Conservation (phyloP, 2,329 filamentous ascomycete genomes). For the Colletotrichum shisoi region DNA sequence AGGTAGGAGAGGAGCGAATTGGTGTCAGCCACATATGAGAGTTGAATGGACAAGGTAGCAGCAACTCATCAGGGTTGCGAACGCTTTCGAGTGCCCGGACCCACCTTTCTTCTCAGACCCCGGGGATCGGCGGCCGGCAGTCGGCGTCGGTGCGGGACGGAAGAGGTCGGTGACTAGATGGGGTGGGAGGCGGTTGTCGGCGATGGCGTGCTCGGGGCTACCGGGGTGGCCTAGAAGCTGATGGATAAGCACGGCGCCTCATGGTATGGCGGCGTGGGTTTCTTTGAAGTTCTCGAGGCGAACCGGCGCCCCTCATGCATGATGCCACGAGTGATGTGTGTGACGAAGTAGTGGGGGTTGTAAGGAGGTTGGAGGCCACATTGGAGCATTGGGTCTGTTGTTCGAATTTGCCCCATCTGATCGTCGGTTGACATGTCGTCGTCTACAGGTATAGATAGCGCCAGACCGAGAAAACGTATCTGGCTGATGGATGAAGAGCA, state of each 20-base stretch:
- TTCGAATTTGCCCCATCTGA: conserved; percentile 16
- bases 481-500: background rate
- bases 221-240: conserved; percentile 8
- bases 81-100: background rate
- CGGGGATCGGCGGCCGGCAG: conserved; percentile 29
- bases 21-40: too few species aligned
- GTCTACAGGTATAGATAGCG: background rate
- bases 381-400: background rate
- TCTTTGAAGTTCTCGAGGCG: background rate
- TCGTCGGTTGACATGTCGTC: background rate
- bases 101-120: background rate
- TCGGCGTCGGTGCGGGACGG: conserved; percentile 37
- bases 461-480: too few species aligned
- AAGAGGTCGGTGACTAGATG: conserved; percentile 6
- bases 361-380: background rate
- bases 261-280: conserved; percentile 21
- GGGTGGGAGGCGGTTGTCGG: conserved; percentile 33
- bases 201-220: conserved; percentile 35
- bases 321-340: conserved; percentile 3
- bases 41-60: too few species aligned
- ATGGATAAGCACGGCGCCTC: conserved; percentile 3
- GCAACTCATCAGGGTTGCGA: background rate
- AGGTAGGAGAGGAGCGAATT: too few species aligned
- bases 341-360: background rate
- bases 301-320: conserved; percentile 3